Evolutionary conservation across 139 green algal species (phyloP), one percentile per base, ranked within the genome.

Genomic region (Prasinococcaceae sp.): DNA sequence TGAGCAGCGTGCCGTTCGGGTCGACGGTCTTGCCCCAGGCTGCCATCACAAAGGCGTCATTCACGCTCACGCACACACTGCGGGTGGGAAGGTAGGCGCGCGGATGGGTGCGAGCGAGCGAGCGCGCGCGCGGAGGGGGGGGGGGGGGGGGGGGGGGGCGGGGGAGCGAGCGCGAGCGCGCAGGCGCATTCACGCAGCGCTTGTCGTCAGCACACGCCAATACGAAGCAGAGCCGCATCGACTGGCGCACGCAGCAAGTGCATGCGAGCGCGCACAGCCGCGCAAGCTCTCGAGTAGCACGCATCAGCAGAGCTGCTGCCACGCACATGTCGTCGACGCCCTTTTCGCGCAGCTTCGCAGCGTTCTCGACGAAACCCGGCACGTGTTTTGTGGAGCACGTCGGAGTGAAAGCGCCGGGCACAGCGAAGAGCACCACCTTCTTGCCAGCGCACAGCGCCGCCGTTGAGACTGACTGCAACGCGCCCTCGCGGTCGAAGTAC

Each of bases 21-120:
- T 30, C 33, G 1, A 61, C 38, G 1, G 50, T 65, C 70, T 97
- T 93, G 60, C 79, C 84, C 89, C 89, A 97, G 1, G 89, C 89
- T 16, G 52, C 20, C 69, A 77, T 77, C 8, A 97, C 89, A 63
- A 97, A 97, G 2, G 88, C 78, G 61, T 96, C 88, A 48, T 97
- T 98, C 3, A 97, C 90, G 14, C 75, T 76, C 12, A 98, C 65
- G 66, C 90, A 98, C 4, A 73, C 83, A n/a, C n/a, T n/a, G n/a
- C n/a, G n/a, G n/a, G n/a, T n/a, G n/a, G n/a, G n/a, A n/a, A n/a
- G n/a, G n/a, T n/a, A n/a, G n/a, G n/a, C n/a, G n/a, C n/a, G n/a
- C n/a, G n/a, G n/a, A n/a, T n/a, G n/a, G n/a, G n/a, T n/a, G n/a
- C n/a, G n/a, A n/a, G n/a, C n/a, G n/a, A n/a, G n/a, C n/a, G n/a